phyloP scores from a whole-genome alignment of 164 flowering plant genomes.

The Vitis amurensis region DNA sequence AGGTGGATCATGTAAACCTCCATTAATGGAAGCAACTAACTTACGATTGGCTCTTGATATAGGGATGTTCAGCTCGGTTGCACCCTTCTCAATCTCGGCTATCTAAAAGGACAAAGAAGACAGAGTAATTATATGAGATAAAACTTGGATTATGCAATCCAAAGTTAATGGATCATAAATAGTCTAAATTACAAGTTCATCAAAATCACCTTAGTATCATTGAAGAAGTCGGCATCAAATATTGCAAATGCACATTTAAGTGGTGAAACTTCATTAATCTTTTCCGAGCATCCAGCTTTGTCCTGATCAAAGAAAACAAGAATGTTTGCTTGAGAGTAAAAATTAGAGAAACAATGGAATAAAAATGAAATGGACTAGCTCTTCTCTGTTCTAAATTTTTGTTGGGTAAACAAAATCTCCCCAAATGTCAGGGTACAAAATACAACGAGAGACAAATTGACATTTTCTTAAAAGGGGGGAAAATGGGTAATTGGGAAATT shows the following conservation, averaged over 20 bases:
- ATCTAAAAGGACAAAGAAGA: conserved; percentile 31
- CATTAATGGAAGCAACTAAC: conserved; percentile 68
- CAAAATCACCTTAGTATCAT: conserved; percentile 48
- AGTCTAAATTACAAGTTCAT: not conserved
- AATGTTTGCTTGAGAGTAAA: too few species aligned
- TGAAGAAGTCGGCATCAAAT: conserved; percentile 66
- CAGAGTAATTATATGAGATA: not conserved
- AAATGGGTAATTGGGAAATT: too few species aligned
- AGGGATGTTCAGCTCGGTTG: conserved; percentile 64
- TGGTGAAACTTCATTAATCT: conserved; percentile 14
- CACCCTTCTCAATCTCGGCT: conserved; percentile 65
- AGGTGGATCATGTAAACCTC: conserved; percentile 79
- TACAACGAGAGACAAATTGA: too few species aligned
- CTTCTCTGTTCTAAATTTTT: too few species aligned
- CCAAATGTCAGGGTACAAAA: too few species aligned
- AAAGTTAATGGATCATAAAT: not conserved
- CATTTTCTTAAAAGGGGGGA: too few species aligned
- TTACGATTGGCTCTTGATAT: conserved; percentile 54
- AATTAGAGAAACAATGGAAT: too few species aligned
- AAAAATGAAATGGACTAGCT: too few species aligned
- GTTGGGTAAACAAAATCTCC: too few species aligned
- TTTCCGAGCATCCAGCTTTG: conserved; percentile 24
- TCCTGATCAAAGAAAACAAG: conserved; percentile 41
- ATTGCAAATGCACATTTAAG: conserved; percentile 43
- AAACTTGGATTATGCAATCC: not conserved